Percentiles rank a stretch among this genome's conserved stretches.
These are phyloP conservation scores for Phytophthora hybrid DNA, from an alignment of 352 stramenopile species.

Conservation along the genomic window DNA sequence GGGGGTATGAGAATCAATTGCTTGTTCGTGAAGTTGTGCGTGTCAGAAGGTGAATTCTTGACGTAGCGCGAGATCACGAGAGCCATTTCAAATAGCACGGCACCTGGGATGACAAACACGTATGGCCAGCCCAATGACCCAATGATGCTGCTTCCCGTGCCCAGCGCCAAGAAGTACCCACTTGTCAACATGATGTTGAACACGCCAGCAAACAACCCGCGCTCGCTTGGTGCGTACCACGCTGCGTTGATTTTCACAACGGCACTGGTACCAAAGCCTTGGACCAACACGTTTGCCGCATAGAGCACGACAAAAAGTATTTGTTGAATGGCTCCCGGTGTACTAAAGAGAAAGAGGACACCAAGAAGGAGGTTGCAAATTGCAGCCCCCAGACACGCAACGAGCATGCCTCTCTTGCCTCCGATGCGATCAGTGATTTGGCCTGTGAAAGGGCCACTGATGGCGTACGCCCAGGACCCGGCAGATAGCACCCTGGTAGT, in stretches of 20 bases:
- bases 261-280: conserved; percentile 72
- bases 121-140: conserved; percentile 59
- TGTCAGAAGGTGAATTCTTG: conserved; percentile 58
- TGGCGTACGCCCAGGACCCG: conserved; percentile 66
- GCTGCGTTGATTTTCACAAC: conserved; percentile 80
- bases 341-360: conserved; percentile 50
- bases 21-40: conserved; percentile 11
- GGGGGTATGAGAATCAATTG: neutral
- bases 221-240: conserved; percentile 66
- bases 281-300: conserved; percentile 63
- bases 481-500: conserved; percentile 56
- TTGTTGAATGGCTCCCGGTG: conserved; percentile 39
- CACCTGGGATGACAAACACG: conserved; percentile 58
- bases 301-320: conserved; percentile 62
- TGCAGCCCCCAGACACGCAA: conserved; percentile 59
- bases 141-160: conserved; percentile 64
- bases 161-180: conserved; percentile 69
- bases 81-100: conserved; percentile 53
- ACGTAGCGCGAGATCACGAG: conserved; percentile 59
- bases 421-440: conserved; percentile 70
- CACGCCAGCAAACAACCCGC: conserved; percentile 65
- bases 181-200: conserved; percentile 82
- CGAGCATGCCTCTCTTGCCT: conserved; percentile 66
- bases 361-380: conserved; percentile 65
- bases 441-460: conserved; percentile 61